phyloP scores from a whole-genome alignment of 148 eudicot species.

The Vaccinium myrtillus region DNA sequence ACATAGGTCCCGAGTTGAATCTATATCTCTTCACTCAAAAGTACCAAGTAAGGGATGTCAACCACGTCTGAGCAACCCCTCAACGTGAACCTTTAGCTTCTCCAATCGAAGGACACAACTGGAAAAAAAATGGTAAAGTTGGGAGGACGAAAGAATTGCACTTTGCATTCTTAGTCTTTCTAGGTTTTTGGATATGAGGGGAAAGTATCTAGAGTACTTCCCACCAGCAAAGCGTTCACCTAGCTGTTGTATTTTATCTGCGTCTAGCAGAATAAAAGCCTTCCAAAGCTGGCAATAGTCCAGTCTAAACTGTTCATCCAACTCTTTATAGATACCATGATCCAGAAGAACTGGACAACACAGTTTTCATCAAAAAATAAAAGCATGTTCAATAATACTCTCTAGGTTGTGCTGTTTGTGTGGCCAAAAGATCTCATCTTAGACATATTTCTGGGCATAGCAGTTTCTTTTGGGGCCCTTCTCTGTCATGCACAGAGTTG shows the following conservation, averaged over 20 bases:
- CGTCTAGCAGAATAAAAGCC: constrained; percentile 65
- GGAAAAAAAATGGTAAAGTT: too few species aligned
- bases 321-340: constrained; percentile 83
- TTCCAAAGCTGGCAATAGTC: constrained; percentile 85
- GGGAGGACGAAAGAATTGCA: too few species aligned
- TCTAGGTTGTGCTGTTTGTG: too few species aligned
- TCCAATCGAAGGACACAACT: too few species aligned
- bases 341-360: constrained; percentile 70
- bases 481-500: too few species aligned
- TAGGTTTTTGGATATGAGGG: constrained; percentile 61
- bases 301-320: constrained; percentile 74
- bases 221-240: constrained; percentile 76
- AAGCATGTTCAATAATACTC: background rate
- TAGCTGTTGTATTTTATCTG: constrained; percentile 51
- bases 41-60: background rate
- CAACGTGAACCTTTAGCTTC: too few species aligned
- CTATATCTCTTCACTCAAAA: background rate
- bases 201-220: constrained; percentile 69
- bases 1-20: background rate
- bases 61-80: background rate
- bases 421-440: too few species aligned
- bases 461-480: too few species aligned
- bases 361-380: background rate
- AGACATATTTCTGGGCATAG: too few species aligned
- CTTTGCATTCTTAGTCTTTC: too few species aligned